These are phyloP conservation scores for Solanum hybrid DNA, from an alignment of 305 asterid species.

Conservation along the genomic window DNA sequence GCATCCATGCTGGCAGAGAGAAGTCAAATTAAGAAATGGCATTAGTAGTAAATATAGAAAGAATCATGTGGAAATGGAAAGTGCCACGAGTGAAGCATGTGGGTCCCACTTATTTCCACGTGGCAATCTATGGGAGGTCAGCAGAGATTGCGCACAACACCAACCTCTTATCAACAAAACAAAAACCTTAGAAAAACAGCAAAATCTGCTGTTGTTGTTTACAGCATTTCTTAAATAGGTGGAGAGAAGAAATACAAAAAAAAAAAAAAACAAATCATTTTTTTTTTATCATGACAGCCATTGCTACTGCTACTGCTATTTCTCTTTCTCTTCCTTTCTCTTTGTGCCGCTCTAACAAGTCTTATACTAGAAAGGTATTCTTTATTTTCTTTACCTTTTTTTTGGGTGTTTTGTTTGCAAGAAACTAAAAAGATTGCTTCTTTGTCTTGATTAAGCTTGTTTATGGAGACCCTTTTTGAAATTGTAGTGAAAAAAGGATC, in stretches of 20 bases:
- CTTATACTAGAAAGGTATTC: slow-evolving; percentile 42
- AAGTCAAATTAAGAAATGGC: neutral
- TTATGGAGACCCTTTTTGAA: neutral
- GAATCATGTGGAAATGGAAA: slow-evolving; percentile 23
- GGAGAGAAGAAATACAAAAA: neutral
- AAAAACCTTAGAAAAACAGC: slow-evolving; percentile 7
- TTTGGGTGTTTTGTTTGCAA: neutral
- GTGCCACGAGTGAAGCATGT: slow-evolving; percentile 30
- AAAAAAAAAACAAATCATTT: too few species aligned
- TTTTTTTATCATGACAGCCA: slow-evolving; percentile 32
- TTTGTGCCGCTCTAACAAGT: slow-evolving; percentile 40
- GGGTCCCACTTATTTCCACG: slow-evolving; percentile 19
- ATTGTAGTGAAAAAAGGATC: neutral
- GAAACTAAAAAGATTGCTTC: neutral
- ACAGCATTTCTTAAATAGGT: neutral
- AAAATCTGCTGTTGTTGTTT: neutral
- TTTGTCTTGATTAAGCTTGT: neutral
- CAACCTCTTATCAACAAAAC: slow-evolving; percentile 48
- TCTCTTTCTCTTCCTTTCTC: slow-evolving; percentile 63
- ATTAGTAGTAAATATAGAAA: neutral
- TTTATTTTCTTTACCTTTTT: neutral
- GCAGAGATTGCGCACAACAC: slow-evolving; percentile 46
- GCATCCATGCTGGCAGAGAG: neutral
- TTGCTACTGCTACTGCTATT: slow-evolving; percentile 67
- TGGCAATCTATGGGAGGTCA: slow-evolving; percentile 45